These are phyloP conservation scores for Candida silvicultrix DNA, from an alignment of 805 yeast genomes.

Conservation along the genomic window DNA sequence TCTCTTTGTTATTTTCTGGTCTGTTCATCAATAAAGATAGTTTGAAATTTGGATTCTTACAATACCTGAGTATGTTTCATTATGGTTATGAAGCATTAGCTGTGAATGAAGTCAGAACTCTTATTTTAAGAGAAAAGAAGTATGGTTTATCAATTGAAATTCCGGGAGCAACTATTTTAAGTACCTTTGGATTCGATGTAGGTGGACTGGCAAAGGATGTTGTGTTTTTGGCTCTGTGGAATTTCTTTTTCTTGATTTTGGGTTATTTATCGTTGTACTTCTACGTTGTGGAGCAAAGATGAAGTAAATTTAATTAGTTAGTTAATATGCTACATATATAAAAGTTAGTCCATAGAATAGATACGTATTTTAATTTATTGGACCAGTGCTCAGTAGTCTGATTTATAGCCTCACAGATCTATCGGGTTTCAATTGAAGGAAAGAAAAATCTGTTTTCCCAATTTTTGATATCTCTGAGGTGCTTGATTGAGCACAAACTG, in stretches of 20 bases:
- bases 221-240: slow-evolving; percentile 49
- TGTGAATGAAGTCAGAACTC: slow-evolving; percentile 86
- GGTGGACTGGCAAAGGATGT: slow-evolving; percentile 68
- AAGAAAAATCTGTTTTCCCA: no score
- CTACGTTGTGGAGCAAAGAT: slow-evolving; percentile 65
- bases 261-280: slow-evolving; percentile 75
- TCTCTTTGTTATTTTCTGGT: slow-evolving; percentile 89
- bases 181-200: slow-evolving; percentile 91
- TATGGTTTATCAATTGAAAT: slow-evolving; percentile 92
- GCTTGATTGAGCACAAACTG: no score
- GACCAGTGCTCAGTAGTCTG: no score
- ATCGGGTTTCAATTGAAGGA: no score
- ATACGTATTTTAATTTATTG: no score
- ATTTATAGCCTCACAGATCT: no score
- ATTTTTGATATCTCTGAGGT: no score
- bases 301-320: no score
- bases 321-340: no score
- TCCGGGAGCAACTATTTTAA: slow-evolving; percentile 94
- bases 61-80: slow-evolving; percentile 86
- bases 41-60: slow-evolving; percentile 60
- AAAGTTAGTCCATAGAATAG: no score
- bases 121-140: slow-evolving; percentile 79
- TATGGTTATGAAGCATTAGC: slow-evolving; percentile 92
- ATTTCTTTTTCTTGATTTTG: slow-evolving; percentile 47
- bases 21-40: slow-evolving; percentile 79